Conservation (phyloP, 1,139 yeast species). For the Saccharomyces hybrid region DNA sequence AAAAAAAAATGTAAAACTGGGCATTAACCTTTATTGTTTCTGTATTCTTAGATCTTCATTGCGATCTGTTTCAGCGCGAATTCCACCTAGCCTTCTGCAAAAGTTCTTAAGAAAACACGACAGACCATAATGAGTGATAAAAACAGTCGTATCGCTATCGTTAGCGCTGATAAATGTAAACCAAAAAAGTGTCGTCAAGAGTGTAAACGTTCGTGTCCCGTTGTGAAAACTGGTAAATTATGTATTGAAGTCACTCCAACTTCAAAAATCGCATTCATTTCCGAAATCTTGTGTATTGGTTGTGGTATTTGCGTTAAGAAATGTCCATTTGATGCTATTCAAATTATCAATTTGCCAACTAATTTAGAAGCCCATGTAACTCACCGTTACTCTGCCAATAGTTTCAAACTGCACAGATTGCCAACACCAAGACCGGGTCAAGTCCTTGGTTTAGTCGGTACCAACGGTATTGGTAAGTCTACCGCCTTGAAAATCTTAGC, state of each 20-base stretch:
- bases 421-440: slow-evolving; percentile 99
- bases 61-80: not conserved
- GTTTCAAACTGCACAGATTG: slow-evolving; percentile 90
- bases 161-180: slow-evolving; percentile 86
- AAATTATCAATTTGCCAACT: slow-evolving; percentile 91
- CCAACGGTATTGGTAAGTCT: slow-evolving; percentile 98
- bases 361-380: slow-evolving; percentile 87
- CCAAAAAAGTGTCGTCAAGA: slow-evolving; percentile 98
- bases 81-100: not conserved
- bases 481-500: slow-evolving; percentile 97
- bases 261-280: slow-evolving; percentile 86
- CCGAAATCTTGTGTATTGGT: slow-evolving; percentile 95
- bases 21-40: not conserved
- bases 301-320: slow-evolving; percentile 99
- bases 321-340: slow-evolving; percentile 96
- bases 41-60: not conserved
- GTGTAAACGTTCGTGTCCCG: slow-evolving; percentile 95
- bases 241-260: slow-evolving; percentile 94
- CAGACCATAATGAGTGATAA: slow-evolving; percentile 43
- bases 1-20: not conserved
- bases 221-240: slow-evolving; percentile 91
- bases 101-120: not conserved
- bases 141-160: slow-evolving; percentile 87
- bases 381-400: slow-evolving; percentile 95
- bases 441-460: slow-evolving; percentile 93